These are phyloP conservation scores for Boletus rufocinnamomeus DNA, from an alignment of 768 basidiomycete species.

Conservation along the genomic window DNA sequence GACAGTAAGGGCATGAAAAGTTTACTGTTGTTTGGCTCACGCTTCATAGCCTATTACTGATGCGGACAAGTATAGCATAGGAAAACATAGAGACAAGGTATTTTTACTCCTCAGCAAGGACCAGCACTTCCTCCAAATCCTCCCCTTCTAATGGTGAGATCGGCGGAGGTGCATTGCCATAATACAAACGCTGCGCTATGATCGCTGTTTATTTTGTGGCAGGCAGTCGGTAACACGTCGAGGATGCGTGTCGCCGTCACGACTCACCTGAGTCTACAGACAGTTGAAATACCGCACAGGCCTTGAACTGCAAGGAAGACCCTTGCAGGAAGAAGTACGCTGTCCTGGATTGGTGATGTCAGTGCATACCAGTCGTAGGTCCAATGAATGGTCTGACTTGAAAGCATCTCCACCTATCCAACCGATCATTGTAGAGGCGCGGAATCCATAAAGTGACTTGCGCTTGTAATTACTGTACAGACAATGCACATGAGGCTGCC, in stretches of 20 bases:
- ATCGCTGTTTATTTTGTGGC: constrained; percentile 53
- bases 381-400: constrained; percentile 54
- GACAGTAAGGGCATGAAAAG: constrained; percentile 24
- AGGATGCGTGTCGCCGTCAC: constrained; percentile 6
- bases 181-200: constrained; percentile 68
- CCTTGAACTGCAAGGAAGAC: constrained; percentile 79
- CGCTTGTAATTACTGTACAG: constrained; percentile 70
- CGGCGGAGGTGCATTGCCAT: constrained; percentile 68
- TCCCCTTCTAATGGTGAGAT: constrained; percentile 49
- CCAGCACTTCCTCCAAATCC: constrained; percentile 75
- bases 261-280: constrained; percentile 73
- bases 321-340: constrained; percentile 76
- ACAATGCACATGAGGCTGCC: constrained; percentile 23
- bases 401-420: constrained; percentile 85
- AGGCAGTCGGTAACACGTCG: constrained; percentile 11
- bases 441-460: constrained; percentile 81
- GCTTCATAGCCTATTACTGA: constrained; percentile 8
- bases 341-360: constrained; percentile 47
- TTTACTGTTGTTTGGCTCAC: constrained; percentile 37
- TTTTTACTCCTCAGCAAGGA: constrained; percentile 58
- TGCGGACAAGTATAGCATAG: background rate
- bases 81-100: background rate
- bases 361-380: constrained; percentile 13
- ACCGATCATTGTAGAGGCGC: constrained; percentile 77
- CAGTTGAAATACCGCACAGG: constrained; percentile 81